Evolutionary conservation across 73 alveolate genomes (phyloP), one percentile per base, ranked within the genome.

Genomic region (Stentor coeruleus): DNA sequence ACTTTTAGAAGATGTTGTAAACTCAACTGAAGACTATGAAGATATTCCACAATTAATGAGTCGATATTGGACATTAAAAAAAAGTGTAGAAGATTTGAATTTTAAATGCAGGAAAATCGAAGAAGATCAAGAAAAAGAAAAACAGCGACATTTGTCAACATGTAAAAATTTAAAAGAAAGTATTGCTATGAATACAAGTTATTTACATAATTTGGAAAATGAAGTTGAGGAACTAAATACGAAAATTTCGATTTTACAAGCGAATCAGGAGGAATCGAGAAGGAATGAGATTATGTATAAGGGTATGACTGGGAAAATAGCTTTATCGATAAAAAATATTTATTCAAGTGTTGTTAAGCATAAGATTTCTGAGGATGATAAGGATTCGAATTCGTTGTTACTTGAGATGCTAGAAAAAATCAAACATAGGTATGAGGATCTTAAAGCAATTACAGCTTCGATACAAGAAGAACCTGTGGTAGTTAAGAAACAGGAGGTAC

Each of bases 261-360:
- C n/a, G 1, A 26, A 20, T 20, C 79, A 66, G 33, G 79, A 66
- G 33, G 79, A 66, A 20, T 28, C 14, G 20, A 20, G 79, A 26
- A 20, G 37, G 33, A 31, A 66, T 20, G 37, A 31, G 37, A 66
- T 66, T 33, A 20, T 66, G 37, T 31, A 31, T 2, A 66, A 66
- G 33, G 79, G 79, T 28, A 66, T 66, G 40, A 66, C 79, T 26
- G 79, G 79, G 1, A 66, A 66, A 66, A 66, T 66, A 14, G 79
- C 37, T 1, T 40, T 66, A 31, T 20, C 79, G 33, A 66, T 66
- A 20, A 66, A 66, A 66, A 66, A 66, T 33, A 20, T 66, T 1
- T 31, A 66, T 40, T 66, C 79, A 66, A 66, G 15, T 28, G 79
- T 31, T 1, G 40, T 66, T 14, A 66, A 66, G 37, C n/a, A 31